These are phyloP conservation scores for Tothia fuscella DNA, from an alignment of 2,329 filamentous ascomycete genomes.

Conservation along the genomic window DNA sequence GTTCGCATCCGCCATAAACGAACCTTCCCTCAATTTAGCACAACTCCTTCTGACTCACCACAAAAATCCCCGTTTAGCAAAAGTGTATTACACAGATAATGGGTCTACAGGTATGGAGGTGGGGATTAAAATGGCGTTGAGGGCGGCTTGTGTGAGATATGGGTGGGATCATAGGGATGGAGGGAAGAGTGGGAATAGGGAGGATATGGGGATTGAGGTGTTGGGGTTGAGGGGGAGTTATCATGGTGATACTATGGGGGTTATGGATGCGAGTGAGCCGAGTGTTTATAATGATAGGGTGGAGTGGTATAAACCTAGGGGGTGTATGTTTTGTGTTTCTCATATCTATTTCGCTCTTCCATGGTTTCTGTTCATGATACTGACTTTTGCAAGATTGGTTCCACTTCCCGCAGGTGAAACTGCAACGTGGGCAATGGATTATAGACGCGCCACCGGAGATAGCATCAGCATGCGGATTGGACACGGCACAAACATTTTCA, in stretches of 20 bases:
- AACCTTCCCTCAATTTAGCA: slow-evolving; percentile 60
- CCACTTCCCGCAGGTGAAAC: slow-evolving; percentile 61
- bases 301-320: slow-evolving; percentile 72
- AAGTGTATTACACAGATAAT: slow-evolving; percentile 76
- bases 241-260: slow-evolving; percentile 78
- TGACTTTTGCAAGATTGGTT: slow-evolving; percentile 45
- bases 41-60: slow-evolving; percentile 49
- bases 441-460: slow-evolving; percentile 45
- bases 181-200: no score
- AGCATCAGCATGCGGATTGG: slow-evolving; percentile 34
- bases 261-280: slow-evolving; percentile 76
- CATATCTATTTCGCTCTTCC: not conserved
- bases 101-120: slow-evolving; percentile 76
- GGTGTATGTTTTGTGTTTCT: slow-evolving; percentile 30
- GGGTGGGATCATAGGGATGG: slow-evolving; percentile 45
- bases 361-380: not conserved
- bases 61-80: slow-evolving; percentile 51
- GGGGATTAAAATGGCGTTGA: slow-evolving; percentile 72
- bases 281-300: slow-evolving; percentile 69
- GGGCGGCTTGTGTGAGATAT: slow-evolving; percentile 55
- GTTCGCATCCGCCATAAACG: slow-evolving; percentile 71
- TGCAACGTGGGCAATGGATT: slow-evolving; percentile 54
- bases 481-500: slow-evolving; percentile 23
- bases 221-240: slow-evolving; percentile 70
- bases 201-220: slow-evolving; percentile 52